Base-by-base conservation (phyloP, 352 stramenopile species). In the Globisporangium polare region DNA sequence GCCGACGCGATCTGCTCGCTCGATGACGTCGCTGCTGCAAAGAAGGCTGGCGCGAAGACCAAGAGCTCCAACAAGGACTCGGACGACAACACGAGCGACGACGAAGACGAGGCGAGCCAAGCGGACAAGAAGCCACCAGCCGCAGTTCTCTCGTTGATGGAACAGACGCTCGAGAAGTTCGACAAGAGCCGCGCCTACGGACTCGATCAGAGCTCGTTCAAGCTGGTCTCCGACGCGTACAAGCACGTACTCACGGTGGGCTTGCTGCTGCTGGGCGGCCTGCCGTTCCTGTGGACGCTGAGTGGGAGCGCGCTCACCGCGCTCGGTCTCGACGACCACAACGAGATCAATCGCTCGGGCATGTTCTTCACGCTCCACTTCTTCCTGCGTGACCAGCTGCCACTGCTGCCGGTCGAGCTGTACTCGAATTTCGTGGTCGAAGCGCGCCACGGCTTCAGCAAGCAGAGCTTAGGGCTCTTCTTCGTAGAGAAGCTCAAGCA, bases 401-500 rank as follows among this genome's bases (percentile, higher is more conserved):
- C 82, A 15, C 55, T 62, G 1, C 63, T 95, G 18, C 87, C 87
- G 35, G 88, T 94, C 55, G 69, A 63, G 22, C 68, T 93, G 15
- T 98, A 97, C 76, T 96, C 84, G 52, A 98, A 90, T 2, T 99
- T 99, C 73, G 82, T 97, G 43, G 86, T 99, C 55, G 96, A 99
- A 70, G 86, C 82, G 43, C 89, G 94, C 41, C 96, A 99, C 66
- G 97, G 96, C 26, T 99, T 99, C 69, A 99, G 99, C 75, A 99
- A 98, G 69, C 89, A 97, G 65, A 98, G 95, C 24, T 65, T 96
- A 1, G 71, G 73, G 18, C 74, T 99, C n/a, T 99, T 98, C 68
- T 74, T 98, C 45, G 86, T 80, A 12, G 97, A 99, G 77, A 98
- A 98, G 69, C 57, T 98, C 60, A 99, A 99, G 69, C 73, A 77